Base-by-base conservation (phyloP, 305 asterid species). In the Fraxinus sp. region DNA sequence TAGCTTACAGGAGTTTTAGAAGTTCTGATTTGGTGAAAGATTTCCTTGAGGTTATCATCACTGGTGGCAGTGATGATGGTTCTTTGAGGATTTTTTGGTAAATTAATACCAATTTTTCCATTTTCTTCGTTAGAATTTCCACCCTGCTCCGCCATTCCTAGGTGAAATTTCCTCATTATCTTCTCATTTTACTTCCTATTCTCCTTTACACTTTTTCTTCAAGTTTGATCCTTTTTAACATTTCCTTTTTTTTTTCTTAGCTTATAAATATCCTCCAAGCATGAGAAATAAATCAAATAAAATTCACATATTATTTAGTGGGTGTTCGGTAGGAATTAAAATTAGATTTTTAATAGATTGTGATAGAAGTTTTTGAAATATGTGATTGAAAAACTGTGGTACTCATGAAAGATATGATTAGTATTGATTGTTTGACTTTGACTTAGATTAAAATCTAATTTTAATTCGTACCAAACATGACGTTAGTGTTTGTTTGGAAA, bases 41-140 rank as follows among this genome's bases (percentile, higher is more conserved):
- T 87, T 41, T 95, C 89, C 78, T 80, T 89, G 49, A 95, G 95
- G 80, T 83, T 85, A 44, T 95, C 97, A 41, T 93, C 98, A 37
- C 84, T 76, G 10, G 86, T 79, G 26, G 96, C 95, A 9, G 83
- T 88, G 20, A 75, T 64, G 26, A 93, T 80, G 83, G 87, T 52
- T 26, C 30, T 26, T 26, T 26, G 30, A 26, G 1, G 30, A 26
- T 26, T 26, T 52, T 52, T n/a, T 5, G 8, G 64, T 16, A 52
- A 52, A 52, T 52, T 52, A 52, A 52, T 52, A 52, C 64, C 64
- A 52, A 55, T 14, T 28, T 8, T 52, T n/a, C 64, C 64, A n/a
- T 52, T 52, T 5, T 52, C 64, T 52, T 1, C 24, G 20, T 52
- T 52, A n/a, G 64, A n/a, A 52, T 52, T 52, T 52, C 64, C 22